Percentiles rank a stretch among this genome's conserved stretches.
Conservation (phyloP, 139 green algal species). For the Parachlorella kessleri region DNA sequence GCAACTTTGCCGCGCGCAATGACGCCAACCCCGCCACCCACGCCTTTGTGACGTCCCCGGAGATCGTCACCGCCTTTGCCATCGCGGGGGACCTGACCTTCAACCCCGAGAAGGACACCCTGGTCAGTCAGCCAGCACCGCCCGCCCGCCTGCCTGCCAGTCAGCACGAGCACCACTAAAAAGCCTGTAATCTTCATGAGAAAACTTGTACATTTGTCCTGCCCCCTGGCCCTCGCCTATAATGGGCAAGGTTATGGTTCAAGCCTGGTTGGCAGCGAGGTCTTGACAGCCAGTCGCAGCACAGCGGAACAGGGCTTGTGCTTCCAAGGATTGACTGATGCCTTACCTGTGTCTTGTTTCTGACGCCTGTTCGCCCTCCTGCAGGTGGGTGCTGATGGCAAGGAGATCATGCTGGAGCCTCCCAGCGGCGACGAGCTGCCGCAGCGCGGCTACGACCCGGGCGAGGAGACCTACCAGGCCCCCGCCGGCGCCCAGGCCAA, state of each 20-base stretch:
- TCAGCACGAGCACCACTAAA: no score
- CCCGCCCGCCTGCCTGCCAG: no score
- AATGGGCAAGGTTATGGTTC: no score
- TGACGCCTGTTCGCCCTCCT: neutral
- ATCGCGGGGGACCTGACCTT: conserved; percentile 93
- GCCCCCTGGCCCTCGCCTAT: no score
- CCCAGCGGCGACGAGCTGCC: conserved; percentile 91
- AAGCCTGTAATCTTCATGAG: no score
- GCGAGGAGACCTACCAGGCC: conserved; percentile 75
- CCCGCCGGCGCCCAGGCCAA: conserved; percentile 35
- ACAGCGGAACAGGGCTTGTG: no score
- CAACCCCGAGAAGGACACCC: conserved; percentile 92
- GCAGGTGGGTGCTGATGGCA: conserved; percentile 66
- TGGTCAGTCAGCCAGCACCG: no score
- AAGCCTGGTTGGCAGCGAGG: no score
- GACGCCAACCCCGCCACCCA: conserved; percentile 95
- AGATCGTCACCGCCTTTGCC: conserved; percentile 88
- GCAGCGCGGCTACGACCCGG: conserved; percentile 77
- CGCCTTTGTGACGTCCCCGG: conserved; percentile 90
- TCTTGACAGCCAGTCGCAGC: no score
- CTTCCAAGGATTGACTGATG: no score
- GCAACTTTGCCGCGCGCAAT: conserved; percentile 95
- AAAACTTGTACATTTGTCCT: no score
- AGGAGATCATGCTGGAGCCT: conserved; percentile 83
- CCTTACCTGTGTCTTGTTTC: no score